These are phyloP conservation scores for Penicillium argentinense DNA, from an alignment of 495 filamentous ascomycete species.

Conservation along the genomic window DNA sequence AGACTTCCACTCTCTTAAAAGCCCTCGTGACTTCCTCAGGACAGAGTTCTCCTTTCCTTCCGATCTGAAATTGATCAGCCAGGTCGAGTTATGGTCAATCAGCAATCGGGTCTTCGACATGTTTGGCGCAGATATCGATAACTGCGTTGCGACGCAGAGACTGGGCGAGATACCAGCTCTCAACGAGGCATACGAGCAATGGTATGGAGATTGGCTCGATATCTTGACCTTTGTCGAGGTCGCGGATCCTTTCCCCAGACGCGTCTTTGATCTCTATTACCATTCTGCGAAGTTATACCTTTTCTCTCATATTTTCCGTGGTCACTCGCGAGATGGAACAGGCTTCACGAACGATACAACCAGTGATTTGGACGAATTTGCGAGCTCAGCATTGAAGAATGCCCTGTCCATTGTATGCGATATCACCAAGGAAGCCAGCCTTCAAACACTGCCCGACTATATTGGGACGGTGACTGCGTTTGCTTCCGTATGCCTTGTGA, in stretches of 20 bases:
- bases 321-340: neutral
- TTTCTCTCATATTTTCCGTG: constrained; percentile 15
- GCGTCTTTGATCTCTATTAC: constrained; percentile 8
- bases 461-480: neutral
- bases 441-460: neutral
- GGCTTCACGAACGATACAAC: neutral
- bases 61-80: constrained; percentile 17
- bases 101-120: constrained; percentile 21
- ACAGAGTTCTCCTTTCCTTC: constrained; percentile 1
- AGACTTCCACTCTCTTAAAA: constrained; percentile 5
- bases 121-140: constrained; percentile 27
- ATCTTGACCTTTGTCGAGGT: neutral
- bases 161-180: constrained; percentile 8
- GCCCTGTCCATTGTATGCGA: neutral
- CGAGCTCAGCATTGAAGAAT: neutral
- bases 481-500: neutral
- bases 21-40: constrained; percentile 1
- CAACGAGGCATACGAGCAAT: constrained; percentile 9
- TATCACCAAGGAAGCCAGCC: neutral
- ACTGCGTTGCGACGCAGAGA: constrained; percentile 7
- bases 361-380: neutral
- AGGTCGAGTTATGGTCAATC: constrained; percentile 25
- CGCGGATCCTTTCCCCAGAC: constrained; percentile 3
- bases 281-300: constrained; percentile 17
- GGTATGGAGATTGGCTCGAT: constrained; percentile 11